Base-by-base conservation (phyloP, 495 filamentous ascomycete genomes). In the Achaetomiella virescens region DNA sequence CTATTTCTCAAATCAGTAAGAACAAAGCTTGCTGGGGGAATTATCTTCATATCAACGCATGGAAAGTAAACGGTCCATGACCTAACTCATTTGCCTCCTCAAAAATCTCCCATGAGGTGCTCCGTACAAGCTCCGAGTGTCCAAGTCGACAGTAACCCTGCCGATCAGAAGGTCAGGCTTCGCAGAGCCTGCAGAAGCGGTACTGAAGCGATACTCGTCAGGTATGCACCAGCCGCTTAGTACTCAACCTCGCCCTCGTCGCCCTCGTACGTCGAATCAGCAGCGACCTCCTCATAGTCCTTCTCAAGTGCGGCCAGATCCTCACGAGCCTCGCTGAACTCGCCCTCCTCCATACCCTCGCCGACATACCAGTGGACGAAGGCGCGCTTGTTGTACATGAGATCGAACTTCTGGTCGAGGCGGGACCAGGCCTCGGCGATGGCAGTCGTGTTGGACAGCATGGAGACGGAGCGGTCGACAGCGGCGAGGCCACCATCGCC, bases 361-460 rank as follows among this genome's bases (percentile, higher is more conserved):
- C 90, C 90, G 43, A 95, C 90, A 66, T 95, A 95, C 90, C 90
- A 95, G 73, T 95, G 90, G 15, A 95, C 90, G 67, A 95, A 95
- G 40, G 90, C 90, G 64, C 90, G 88, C 82, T 95, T 95, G 75
- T 82, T 88, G 78, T 96, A 95, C 90, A 96, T 96, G 60, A 96
- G 87, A 64, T 96, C 90, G 74, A 96, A 96, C 75, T 96, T 96
- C 78, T 89, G 84, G 72, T 92, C 88, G 27, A 96, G 78, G 59
- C 89, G 86, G 43, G 81, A 83, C 90, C 90, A 96, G 41, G 90
- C 90, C 72, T 96, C 90, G 43, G 90, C 84, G 57, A 95, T 93
- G 55, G 90, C 87, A 12, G 90, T 95, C 21, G 90, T 93, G 81
- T 95, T 95, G 75, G 85, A 88, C 55, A 95, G 75, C 90, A 95